Base-by-base conservation (phyloP, 2,329 filamentous ascomycete genomes). In the Diplodia scrobiculata region DNA sequence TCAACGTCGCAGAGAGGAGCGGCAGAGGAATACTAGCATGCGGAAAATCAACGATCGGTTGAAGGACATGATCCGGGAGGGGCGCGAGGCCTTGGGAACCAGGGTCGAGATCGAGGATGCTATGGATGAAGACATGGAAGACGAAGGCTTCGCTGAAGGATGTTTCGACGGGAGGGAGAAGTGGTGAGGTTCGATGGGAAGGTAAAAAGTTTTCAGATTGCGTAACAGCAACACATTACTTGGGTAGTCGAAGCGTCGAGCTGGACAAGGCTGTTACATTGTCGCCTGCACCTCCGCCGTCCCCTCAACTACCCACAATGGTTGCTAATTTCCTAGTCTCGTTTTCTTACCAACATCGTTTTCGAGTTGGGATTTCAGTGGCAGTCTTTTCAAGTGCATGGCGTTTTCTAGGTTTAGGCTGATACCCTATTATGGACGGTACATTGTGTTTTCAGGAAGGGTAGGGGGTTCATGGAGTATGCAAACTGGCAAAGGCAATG, bases 61-160 rank as follows among this genome's bases (percentile, higher is more conserved):
- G 55, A 86, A 90, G 73, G 90, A 89, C 38, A 92, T 99, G 90
- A 96, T 99, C 65, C 84, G 88, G 1, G 89, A 98, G 77, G 95
- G 93, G 0, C 89, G 89, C 71, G 90, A 95, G 76, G 95, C 95
- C 1, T 79, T 99, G 19, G 93, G 81, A 6, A 80, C 77, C 21
- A 82, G 78, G 67, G 72, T 80, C 32, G 76, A 79, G 34, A 69
- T 79, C 17, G 78, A 81, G 48, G 73, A 71, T 11, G 71, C 69
- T 25, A 69, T 62, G 25, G 67, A 72, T 47, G 68, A 71, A 11
- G 45, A 74, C 14, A 68, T 73, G 64, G 73, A 75, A 27, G 73
- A 74, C 45, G 74, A 76, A 34, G 71, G 71, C 7, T 73, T 72
- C 66, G 70, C 71, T 17, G 73, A 75, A 25, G 34, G 59, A 29